phyloP scores from a whole-genome alignment of 306 rosid genomes.

The Myrica gale region DNA sequence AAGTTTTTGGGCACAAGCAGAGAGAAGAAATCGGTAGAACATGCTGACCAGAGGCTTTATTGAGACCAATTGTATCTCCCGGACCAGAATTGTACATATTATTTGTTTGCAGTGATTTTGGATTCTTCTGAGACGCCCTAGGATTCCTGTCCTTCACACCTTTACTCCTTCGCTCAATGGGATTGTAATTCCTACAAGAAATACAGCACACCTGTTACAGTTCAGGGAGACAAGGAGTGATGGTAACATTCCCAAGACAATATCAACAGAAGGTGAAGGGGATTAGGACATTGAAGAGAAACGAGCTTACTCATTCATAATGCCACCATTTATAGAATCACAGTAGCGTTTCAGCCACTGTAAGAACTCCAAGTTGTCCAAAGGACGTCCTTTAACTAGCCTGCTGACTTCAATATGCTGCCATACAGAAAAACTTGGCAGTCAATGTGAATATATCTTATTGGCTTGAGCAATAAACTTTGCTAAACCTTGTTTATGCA shows the following conservation, averaged over 20 bases:
- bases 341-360: constrained; percentile 98
- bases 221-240: not conserved
- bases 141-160: constrained; percentile 64
- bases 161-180: constrained; percentile 75
- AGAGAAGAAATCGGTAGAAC: not conserved
- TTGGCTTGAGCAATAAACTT: not conserved
- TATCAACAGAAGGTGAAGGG: not conserved
- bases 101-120: constrained; percentile 70
- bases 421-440: constrained; percentile 19
- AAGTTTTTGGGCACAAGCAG: not conserved
- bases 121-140: constrained; percentile 52
- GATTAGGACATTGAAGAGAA: constrained; percentile 8
- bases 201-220: not conserved
- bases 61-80: constrained; percentile 39
- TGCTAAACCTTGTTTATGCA: not conserved
- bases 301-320: constrained; percentile 62
- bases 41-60: constrained; percentile 32
- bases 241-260: not conserved
- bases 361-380: constrained; percentile 94
- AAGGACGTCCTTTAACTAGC: constrained; percentile 94
- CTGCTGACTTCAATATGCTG: constrained; percentile 95
- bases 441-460: constrained; percentile 18
- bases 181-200: constrained; percentile 73
- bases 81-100: constrained; percentile 37
- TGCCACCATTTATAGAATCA: constrained; percentile 92